Conservation (phyloP, 257 asterid genomes). For the Solanum megistacrolobum region DNA sequence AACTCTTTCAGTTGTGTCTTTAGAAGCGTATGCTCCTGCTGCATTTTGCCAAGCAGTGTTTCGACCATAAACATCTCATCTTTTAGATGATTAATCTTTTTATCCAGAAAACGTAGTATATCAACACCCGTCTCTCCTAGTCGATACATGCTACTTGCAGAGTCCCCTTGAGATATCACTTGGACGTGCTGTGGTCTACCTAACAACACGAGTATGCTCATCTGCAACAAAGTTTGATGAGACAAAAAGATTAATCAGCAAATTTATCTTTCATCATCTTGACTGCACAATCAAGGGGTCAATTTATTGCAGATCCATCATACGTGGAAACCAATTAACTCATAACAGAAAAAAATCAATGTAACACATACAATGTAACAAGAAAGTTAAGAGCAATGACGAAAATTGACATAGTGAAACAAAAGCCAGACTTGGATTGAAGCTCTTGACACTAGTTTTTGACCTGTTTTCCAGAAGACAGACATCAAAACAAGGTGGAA, state of each 20-base stretch:
- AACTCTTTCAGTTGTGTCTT: slow-evolving; percentile 46
- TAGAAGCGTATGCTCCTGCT: slow-evolving; percentile 49
- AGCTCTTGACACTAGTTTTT: neutral
- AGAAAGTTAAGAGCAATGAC: neutral
- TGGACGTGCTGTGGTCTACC: slow-evolving; percentile 85
- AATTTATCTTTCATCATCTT: neutral
- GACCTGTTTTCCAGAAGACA: neutral
- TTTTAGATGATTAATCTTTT: slow-evolving; percentile 51
- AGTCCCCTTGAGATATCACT: slow-evolving; percentile 56
- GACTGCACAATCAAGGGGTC: neutral
- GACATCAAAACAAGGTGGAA: neutral
- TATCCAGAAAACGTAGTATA: slow-evolving; percentile 28
- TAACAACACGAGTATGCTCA: slow-evolving; percentile 69
- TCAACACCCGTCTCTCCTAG: slow-evolving; percentile 32
- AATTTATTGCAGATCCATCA: neutral
- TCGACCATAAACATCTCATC: slow-evolving; percentile 76
- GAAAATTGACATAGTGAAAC: neutral
- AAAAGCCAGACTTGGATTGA: neutral
- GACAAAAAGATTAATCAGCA: neutral
- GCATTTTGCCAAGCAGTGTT: slow-evolving; percentile 59
- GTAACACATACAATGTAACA: neutral
- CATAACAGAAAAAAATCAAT: neutral
- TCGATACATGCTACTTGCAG: slow-evolving; percentile 15
- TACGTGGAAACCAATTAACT: neutral
- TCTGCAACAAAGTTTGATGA: slow-evolving; percentile 26